Evolutionary conservation across 2,329 filamentous ascomycete species (phyloP).

Genomic region (Monosporascus ibericus): DNA sequence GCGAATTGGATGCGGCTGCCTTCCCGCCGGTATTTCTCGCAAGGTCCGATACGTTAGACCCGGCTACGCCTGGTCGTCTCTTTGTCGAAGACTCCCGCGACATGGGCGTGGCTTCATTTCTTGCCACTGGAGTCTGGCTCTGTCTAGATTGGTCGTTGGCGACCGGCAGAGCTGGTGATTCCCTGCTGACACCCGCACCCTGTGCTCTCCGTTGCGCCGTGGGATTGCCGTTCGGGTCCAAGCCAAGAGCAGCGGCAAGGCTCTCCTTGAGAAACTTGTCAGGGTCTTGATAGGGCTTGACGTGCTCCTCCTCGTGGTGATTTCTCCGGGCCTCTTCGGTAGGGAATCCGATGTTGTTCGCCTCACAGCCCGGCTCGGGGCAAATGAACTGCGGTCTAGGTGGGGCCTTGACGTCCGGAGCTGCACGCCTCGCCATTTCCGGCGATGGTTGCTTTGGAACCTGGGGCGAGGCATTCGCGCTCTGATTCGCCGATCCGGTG

Average conservation of each 20-base stretch:
- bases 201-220: constrained; percentile 29
- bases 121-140: constrained; percentile 38
- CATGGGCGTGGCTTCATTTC: constrained; percentile 40
- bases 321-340: constrained; percentile 47
- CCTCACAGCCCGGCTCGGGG: constrained; percentile 49
- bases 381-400: constrained; percentile 43
- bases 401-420: constrained; percentile 25
- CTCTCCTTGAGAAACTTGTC: constrained; percentile 46
- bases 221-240: constrained; percentile 44
- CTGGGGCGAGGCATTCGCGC: constrained; percentile 41
- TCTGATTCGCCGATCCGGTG: constrained; percentile 32
- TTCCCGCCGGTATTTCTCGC: constrained; percentile 17
- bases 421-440: constrained; percentile 33
- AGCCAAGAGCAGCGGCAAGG: constrained; percentile 41
- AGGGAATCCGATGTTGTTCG: constrained; percentile 41
- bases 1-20: constrained; percentile 16
- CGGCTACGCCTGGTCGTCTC: constrained; percentile 39
- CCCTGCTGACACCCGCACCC: constrained; percentile 6
- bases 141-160: constrained; percentile 38
- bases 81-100: constrained; percentile 47
- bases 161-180: constrained; percentile 31
- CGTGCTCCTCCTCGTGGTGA: constrained; percentile 55
- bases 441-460: constrained; percentile 42
- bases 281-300: constrained; percentile 49
- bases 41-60: constrained; percentile 32